Conservation (phyloP, 164 flowering plant genomes). For the Akebia trifoliata region DNA sequence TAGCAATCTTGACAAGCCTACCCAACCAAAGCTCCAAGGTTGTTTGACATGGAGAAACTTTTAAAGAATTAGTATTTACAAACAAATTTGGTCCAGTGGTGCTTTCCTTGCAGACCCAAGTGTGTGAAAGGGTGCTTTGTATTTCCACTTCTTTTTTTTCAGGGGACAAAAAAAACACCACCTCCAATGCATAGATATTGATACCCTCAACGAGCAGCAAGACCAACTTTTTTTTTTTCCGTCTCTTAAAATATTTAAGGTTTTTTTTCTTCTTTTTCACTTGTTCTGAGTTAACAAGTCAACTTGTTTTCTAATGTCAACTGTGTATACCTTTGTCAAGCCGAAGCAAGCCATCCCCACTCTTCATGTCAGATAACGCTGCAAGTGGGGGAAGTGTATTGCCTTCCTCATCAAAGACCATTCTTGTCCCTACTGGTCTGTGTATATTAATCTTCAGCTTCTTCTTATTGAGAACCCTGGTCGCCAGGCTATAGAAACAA, state of each 20-base stretch:
- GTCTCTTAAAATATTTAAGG: not conserved
- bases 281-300: not conserved
- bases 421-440: slow-evolving; percentile 71
- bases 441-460: slow-evolving; percentile 80
- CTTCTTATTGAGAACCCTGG: slow-evolving; percentile 72
- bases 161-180: no score
- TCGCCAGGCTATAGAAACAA: slow-evolving; percentile 39
- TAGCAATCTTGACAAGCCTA: not conserved
- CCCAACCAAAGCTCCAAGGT: not conserved
- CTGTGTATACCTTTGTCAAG: slow-evolving; percentile 48
- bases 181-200: no score
- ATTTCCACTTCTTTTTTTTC: no score
- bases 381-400: slow-evolving; percentile 73
- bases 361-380: slow-evolving; percentile 40
- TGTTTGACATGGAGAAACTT: no score
- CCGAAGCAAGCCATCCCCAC: slow-evolving; percentile 24
- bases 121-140: no score
- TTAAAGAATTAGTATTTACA: no score
- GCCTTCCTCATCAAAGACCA: slow-evolving; percentile 85
- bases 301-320: not conserved
- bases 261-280: not conserved
- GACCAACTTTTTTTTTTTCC: no score
- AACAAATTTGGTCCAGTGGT: no score
- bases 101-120: no score
- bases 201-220: no score